phyloP scores from a whole-genome alignment of 148 eudicot species.

The Vaccinium vitisidaea region DNA sequence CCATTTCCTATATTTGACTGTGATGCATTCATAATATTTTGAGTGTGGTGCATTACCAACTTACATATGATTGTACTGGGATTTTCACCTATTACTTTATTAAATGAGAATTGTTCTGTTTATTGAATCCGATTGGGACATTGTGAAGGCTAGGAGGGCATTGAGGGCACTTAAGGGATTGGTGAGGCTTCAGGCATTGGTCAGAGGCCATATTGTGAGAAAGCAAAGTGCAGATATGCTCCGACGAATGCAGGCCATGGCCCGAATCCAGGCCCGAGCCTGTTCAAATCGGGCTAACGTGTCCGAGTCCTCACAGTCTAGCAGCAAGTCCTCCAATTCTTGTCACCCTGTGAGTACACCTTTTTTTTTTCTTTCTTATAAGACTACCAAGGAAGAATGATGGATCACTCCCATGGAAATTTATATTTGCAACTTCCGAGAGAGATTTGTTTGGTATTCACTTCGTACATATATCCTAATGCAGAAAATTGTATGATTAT shows the following conservation, averaged over 20 bases:
- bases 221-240: conserved; percentile 93
- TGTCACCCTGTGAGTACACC: conserved; percentile 39
- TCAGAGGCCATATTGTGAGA: conserved; percentile 87
- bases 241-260: conserved; percentile 87
- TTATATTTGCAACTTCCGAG: too few relatives aligned
- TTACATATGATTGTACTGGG: background rate
- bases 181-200: conserved; percentile 95
- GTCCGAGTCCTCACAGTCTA: conserved; percentile 39
- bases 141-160: conserved; percentile 82
- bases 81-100: background rate
- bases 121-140: background rate
- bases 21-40: background rate
- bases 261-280: conserved; percentile 83
- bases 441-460: background rate
- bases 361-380: background rate
- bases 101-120: background rate
- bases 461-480: background rate
- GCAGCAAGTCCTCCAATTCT: conserved; percentile 29
- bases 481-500: background rate
- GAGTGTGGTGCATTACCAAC: background rate
- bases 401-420: background rate
- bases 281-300: conserved; percentile 49
- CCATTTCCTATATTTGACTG: too few relatives aligned
- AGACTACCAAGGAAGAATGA: background rate
- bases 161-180: conserved; percentile 84